phyloP scores from a whole-genome alignment of 495 filamentous ascomycete genomes.

The Penicillium longicatenatum region DNA sequence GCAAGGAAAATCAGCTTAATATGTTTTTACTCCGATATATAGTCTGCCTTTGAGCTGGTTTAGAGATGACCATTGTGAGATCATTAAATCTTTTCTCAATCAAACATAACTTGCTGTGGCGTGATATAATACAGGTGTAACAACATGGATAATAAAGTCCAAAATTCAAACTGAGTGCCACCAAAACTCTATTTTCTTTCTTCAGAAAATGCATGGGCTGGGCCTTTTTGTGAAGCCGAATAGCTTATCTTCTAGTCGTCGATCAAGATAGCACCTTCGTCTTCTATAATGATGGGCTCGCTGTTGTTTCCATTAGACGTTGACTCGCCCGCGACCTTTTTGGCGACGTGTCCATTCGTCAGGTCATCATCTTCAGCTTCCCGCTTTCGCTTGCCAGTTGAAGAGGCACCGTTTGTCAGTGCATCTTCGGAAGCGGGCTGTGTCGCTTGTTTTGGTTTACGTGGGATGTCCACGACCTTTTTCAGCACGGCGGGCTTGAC shows the following conservation, averaged over 20 bases:
- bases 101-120: constrained; percentile 9
- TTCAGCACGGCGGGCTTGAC: constrained; percentile 49
- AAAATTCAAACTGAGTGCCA: background rate
- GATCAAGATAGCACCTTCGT: constrained; percentile 72
- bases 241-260: constrained; percentile 49
- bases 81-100: background rate
- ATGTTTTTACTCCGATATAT: background rate
- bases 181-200: constrained; percentile 1
- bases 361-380: constrained; percentile 44
- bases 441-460: constrained; percentile 44
- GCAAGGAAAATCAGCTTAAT: background rate
- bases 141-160: background rate
- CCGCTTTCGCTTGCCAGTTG: constrained; percentile 46
- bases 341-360: constrained; percentile 43
- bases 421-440: constrained; percentile 19
- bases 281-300: constrained; percentile 46
- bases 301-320: constrained; percentile 34
- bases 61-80: background rate
- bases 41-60: background rate
- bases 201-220: background rate
- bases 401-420: constrained; percentile 22
- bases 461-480: constrained; percentile 49
- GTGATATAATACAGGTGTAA: constrained; percentile 25
- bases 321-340: constrained; percentile 42
- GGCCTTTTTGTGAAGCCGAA: background rate